Percentiles rank a stretch among this genome's conserved stretches.
Conservation (phyloP, 257 asterid species). For the Leptodermis oblonga region DNA sequence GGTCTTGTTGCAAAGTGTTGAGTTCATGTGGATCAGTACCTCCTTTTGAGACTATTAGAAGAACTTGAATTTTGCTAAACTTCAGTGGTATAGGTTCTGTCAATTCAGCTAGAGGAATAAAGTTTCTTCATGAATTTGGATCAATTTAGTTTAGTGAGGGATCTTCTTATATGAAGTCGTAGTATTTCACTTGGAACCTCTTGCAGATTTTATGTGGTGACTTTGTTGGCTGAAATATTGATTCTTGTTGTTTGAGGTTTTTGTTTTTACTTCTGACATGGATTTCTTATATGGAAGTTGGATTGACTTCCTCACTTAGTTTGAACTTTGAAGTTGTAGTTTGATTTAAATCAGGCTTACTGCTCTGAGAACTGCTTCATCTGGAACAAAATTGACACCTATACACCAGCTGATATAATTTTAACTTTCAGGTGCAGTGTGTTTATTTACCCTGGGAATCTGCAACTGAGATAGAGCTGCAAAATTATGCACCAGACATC, state of each 20-base stretch:
- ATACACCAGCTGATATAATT: constrained; percentile 21
- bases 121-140: background rate
- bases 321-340: background rate
- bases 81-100: background rate
- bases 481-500: constrained; percentile 51
- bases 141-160: background rate
- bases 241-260: background rate
- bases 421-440: constrained; percentile 51
- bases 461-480: constrained; percentile 55
- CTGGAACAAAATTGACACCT: background rate
- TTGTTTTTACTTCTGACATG: background rate
- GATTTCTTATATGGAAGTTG: background rate
- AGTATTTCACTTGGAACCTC: background rate
- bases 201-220: background rate
- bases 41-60: background rate
- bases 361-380: background rate
- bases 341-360: background rate
- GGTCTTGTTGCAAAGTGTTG: background rate
- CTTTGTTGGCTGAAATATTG: background rate
- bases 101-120: background rate
- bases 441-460: constrained; percentile 81
- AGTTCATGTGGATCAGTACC: background rate
- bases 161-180: background rate
- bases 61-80: background rate
- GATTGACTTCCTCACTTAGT: background rate